Evolutionary conservation across 108 stramenopile species (phyloP), one percentile per base, ranked within the genome.

Genomic region (Seminavis robusta): DNA sequence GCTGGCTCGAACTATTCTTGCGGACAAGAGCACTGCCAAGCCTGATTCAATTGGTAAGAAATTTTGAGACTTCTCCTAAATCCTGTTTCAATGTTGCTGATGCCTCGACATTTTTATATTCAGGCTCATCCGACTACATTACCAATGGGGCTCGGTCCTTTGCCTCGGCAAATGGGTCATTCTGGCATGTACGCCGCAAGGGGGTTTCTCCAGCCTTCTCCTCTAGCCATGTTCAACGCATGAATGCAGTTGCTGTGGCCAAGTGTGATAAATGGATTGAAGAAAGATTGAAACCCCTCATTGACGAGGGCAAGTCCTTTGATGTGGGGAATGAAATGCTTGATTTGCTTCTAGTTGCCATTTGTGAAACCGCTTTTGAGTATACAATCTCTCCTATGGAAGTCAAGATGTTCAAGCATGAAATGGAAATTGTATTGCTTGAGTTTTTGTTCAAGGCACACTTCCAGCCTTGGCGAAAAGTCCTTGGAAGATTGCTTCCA

Each of bases 331-430:
- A 33, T 29, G 72, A 67, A 56, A 58, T 73, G 63, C 25, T 26
- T 10, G 4, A 33, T 11, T n/a, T 62, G 10, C 67, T 65, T 11
- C 30, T 61, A 10, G n/a, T 41, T 31, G 45, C 49, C 37, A 61
- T 73, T 55, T 61, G 65, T 28, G 53, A 73, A 33, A 37, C 52
- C 13, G 72, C 61, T 13, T 73, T 73, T 59, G 70, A 67, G 11
- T 67, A 73, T 37, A 33, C 41, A 8, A 25, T 59, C n/a, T 39
- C 44, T 5, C 13, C 31, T 1, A 59, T 52, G 0, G 58, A 72
- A 31, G 11, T 43, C 10, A 20, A 19, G 2, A 11, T 32, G 32
- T 33, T 48, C 11, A 13, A 45, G 3, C 1, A 13, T 8, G 26
- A 47, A 13, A 1, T 62, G 0, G 23, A 55, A 28, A 33, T 47